Evolutionary conservation across 2,329 filamentous ascomycete genomes (phyloP).

Genomic region (Penicillium psychrosexuale): DNA sequence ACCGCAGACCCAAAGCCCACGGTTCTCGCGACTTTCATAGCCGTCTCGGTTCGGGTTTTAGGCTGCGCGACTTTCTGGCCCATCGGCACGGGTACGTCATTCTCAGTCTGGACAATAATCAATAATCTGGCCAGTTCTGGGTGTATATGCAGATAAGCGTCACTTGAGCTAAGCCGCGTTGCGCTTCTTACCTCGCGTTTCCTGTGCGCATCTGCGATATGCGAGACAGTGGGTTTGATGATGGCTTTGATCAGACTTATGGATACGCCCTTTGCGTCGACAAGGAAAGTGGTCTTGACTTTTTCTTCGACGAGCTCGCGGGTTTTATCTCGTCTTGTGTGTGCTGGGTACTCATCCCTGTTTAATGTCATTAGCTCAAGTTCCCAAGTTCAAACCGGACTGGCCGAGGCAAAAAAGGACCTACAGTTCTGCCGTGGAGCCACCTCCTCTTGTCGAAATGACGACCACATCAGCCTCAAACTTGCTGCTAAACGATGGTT

Average conservation of each 20-base stretch:
- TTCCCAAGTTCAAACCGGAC: neutral
- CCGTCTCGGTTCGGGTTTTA: neutral
- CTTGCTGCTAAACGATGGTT: neutral
- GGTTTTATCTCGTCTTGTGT: neutral
- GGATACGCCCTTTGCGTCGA: neutral
- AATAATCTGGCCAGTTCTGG: neutral
- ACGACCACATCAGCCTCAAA: neutral
- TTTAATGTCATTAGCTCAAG: neutral
- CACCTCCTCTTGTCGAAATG: neutral
- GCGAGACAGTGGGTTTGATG: conserved; percentile 6
- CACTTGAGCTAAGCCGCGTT: neutral
- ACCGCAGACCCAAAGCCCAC: conserved; percentile 7
- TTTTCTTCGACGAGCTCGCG: neutral
- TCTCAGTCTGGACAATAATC: neutral
- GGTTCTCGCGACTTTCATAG: neutral
- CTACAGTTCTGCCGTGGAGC: neutral
- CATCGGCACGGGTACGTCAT: neutral
- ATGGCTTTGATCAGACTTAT: conserved; percentile 8
- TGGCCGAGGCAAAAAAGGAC: neutral
- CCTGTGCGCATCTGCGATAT: conserved; percentile 5
- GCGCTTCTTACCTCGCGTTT: neutral
- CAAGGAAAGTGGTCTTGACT: neutral
- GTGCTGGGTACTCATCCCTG: neutral
- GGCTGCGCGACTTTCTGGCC: neutral
- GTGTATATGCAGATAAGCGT: neutral